Conservation (phyloP, 2,329 filamentous ascomycete species). For the Venturia effusa region DNA sequence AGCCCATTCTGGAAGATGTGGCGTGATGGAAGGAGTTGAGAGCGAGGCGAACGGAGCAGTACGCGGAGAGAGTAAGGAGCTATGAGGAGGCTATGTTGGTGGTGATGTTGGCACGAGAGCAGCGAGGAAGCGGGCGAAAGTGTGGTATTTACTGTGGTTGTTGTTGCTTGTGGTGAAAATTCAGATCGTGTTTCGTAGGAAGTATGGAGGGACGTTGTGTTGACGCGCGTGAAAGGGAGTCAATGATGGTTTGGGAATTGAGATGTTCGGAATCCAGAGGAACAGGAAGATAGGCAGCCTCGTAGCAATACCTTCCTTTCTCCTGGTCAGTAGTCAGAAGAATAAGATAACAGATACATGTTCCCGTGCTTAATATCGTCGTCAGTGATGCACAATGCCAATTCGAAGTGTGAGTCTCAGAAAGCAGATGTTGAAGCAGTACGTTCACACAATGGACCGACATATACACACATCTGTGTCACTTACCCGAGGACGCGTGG, state of each 20-base stretch:
- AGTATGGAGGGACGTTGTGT: not conserved
- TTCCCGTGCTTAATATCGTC: not conserved
- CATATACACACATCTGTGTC: not conserved
- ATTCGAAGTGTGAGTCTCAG: not conserved
- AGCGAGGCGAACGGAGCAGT: not conserved
- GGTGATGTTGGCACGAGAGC: not conserved
- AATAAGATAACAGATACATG: not conserved
- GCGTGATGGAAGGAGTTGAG: not conserved
- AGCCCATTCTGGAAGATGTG: not conserved
- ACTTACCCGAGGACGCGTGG: not conserved
- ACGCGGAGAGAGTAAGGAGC: not conserved
- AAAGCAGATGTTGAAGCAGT: not conserved
- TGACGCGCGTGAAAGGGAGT: not conserved
- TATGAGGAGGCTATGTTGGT: not conserved
- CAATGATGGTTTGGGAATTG: not conserved
- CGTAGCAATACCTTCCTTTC: not conserved
- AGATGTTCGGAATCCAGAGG: not conserved
- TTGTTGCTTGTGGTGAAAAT: not conserved
- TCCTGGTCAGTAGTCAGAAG: not conserved
- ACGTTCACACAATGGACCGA: not conserved
- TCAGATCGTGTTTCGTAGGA: not conserved
- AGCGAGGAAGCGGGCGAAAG: not conserved
- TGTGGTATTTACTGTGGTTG: not conserved
- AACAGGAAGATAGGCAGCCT: not conserved
- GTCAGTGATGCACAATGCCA: not conserved